Base-by-base conservation (phyloP, 139 green algal species). In the Micractinium conductrix region DNA sequence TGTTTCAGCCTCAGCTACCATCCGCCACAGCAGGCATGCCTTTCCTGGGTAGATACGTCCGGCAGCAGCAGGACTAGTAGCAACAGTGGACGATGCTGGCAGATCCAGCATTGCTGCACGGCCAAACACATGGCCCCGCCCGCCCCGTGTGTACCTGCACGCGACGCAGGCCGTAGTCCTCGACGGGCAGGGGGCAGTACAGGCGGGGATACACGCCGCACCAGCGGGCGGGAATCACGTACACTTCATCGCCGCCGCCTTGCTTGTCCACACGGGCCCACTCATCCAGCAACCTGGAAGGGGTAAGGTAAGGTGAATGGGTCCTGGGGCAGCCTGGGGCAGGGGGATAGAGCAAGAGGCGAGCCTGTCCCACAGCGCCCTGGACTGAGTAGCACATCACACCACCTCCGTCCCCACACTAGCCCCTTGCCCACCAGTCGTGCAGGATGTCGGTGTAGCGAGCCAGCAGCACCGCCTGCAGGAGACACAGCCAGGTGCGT, bases 391-490 rank as follows among this genome's bases (percentile, higher is more conserved):
- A 16, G 9, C 33, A 42, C 24, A 26, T 8, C 28, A 7, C 30
- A 5, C 30, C 4, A 40, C 37, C 44, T 24, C 8, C 12, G 2
- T 19, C 74, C 16, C 60, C 60, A 12, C 24, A 24, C 26, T 30
- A 26, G 19, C 60, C 33, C 60, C 60, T 33, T 5, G 60, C 70
- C 63, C 81, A 85, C 85, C 85, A 89, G 33, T 38, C 40, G 7
- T 69, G 79, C 63, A 89, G 43, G 16, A 85, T 35, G 84, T 89
- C 86, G 10, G 73, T 80, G 45, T 89, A 89, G 70, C 81, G 80
- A 1, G 86, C 86, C 71, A 89, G 83, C 80, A 89, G 71, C 14
- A 89, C 83, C 19, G 86, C 86, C 74, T 89, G 89, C 22, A n/a
- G n/a, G n/a, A n/a, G n/a, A n/a, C n/a, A n/a, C n/a, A n/a, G n/a